These are phyloP conservation scores for Cephalotrichum gorgonifer DNA, from an alignment of 2,329 filamentous ascomycete species.

Conservation along the genomic window DNA sequence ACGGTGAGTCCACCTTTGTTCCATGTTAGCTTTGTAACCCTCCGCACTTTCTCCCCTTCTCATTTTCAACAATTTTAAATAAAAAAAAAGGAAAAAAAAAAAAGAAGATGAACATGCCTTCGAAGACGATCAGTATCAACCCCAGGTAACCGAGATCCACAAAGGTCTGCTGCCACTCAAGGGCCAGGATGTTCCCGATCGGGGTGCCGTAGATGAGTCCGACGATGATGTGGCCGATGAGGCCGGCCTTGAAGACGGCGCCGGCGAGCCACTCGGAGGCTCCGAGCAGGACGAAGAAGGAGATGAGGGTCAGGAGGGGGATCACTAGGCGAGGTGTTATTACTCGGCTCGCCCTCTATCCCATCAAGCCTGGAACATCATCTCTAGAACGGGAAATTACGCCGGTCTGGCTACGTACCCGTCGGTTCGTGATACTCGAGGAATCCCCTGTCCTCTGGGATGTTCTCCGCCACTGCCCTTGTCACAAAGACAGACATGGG, in stretches of 20 bases:
- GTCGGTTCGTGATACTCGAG: slow-evolving; percentile 27
- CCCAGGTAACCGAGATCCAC: slow-evolving; percentile 35
- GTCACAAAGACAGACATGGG: neutral
- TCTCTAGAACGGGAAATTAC: neutral
- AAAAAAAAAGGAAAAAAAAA: too few species aligned
- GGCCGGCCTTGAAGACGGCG: slow-evolving; percentile 29
- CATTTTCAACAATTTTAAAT: too few species aligned
- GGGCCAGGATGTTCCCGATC: slow-evolving; percentile 29
- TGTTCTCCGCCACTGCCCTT: slow-evolving; percentile 1
- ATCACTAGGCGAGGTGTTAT: slow-evolving; percentile 18
- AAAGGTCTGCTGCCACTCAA: slow-evolving; percentile 33
- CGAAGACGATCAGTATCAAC: slow-evolving; percentile 37
- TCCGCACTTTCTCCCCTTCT: too few species aligned
- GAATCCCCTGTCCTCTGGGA: slow-evolving; percentile 17
- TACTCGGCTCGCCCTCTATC: neutral
- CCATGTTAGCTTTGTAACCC: neutral
- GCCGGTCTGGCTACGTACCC: slow-evolving; percentile 15
- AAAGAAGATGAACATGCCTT: slow-evolving; percentile 18
- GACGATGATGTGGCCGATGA: slow-evolving; percentile 35
- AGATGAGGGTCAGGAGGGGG: slow-evolving; percentile 27
- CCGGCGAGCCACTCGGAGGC: slow-evolving; percentile 28
- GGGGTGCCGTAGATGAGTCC: slow-evolving; percentile 35
- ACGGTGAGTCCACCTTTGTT: slow-evolving; percentile 27
- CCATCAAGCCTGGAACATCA: neutral
- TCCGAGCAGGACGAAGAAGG: slow-evolving; percentile 32